Base-by-base conservation (phyloP, 2,329 filamentous ascomycete genomes). In the Aspergillus felis region DNA sequence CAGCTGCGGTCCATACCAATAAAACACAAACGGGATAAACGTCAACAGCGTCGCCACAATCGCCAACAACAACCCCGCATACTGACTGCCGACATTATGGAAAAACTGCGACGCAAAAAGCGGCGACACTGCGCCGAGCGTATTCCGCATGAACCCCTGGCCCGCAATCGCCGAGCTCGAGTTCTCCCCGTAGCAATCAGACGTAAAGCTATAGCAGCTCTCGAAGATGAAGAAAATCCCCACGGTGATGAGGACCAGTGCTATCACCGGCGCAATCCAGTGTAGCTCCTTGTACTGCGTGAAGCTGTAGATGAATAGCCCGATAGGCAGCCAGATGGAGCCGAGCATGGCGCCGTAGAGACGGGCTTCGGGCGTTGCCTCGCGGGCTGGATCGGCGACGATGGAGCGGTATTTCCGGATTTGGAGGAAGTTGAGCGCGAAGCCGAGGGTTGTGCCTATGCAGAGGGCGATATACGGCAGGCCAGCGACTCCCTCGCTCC, bases 231-330 rank as follows among this genome's bases (percentile, higher is more conserved):
- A 83, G 76, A 78, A 82, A 66, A 83, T 82, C 4, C 81, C 81
- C 55, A 82, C 76, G 3, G 79, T 74, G 53, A 82, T 82, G 8
- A 78, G 77, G 0, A 75, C 79, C 2, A 83, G 75, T 14, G 76
- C 78, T 51, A 82, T 78, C 32, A 75, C 70, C 1, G 80, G 80
- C 0, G 76, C 80, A 52, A 81, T 76, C 81, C 81, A 83, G 53
- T 66, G 70, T 1, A 82, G 66, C 53, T 75, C 72, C 4, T 69
- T 74, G 66, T 82, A 82, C 64, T 82, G 80, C 1, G 80, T 82
- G 72, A 82, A 82, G 42, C 73, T 76, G 74, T 82, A 83, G 66
- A 83, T 79, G 72, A 81, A 81, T 1, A 81, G 74, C 17, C 79
- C 79, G 48, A 81, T 66, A 14, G 79, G 79, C 12, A 81, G 71